Percentiles rank a stretch among this genome's conserved stretches.
Evolutionary conservation across 1,284 basidiomycete species (phyloP).

Genomic region (Leucoagaricus sp.): DNA sequence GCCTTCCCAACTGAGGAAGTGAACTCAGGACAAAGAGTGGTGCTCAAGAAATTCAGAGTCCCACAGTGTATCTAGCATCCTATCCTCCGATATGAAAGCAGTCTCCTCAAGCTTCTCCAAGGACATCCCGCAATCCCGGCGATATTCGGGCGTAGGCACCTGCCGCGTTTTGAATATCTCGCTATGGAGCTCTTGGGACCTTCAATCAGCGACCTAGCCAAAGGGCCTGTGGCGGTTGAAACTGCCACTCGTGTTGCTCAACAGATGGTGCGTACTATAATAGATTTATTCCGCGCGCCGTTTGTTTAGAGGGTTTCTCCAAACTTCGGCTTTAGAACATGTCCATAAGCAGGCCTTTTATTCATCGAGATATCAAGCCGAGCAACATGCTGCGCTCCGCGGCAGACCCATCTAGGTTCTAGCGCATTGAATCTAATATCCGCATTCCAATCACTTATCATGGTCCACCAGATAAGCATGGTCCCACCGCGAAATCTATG

Average conservation of each 20-base stretch:
- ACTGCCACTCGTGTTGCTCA: not conserved
- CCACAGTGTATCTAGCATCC: conserved; percentile 19
- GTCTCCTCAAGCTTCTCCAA: conserved; percentile 22
- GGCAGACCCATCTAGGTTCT: conserved; percentile 19
- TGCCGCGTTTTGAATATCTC: conserved; percentile 27
- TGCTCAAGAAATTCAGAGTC: too few relatives aligned
- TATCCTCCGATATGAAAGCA: conserved; percentile 21
- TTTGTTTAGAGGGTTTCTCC: conserved; percentile 14
- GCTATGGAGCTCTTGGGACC: conserved; percentile 27
- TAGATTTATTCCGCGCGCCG: not conserved
- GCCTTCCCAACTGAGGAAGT: too few relatives aligned
- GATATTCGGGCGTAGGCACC: conserved; percentile 28
- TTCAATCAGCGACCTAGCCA: conserved; percentile 15
- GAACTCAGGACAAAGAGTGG: too few relatives aligned
- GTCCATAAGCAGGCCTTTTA: conserved; percentile 23
- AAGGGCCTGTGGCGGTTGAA: conserved; percentile 15
- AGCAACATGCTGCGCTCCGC: conserved; percentile 23
- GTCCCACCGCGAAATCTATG: conserved; percentile 18
- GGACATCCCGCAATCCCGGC: conserved; percentile 27
- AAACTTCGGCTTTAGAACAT: conserved; percentile 28
- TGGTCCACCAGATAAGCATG: conserved; percentile 18
- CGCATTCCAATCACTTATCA: conserved; percentile 18
- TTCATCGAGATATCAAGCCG: conserved; percentile 29
- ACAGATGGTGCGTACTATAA: conserved; percentile 7
- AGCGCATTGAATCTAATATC: conserved; percentile 26